Evolutionary conservation across 768 basidiomycete genomes (phyloP).

Genomic region (Leccinum broughii): DNA sequence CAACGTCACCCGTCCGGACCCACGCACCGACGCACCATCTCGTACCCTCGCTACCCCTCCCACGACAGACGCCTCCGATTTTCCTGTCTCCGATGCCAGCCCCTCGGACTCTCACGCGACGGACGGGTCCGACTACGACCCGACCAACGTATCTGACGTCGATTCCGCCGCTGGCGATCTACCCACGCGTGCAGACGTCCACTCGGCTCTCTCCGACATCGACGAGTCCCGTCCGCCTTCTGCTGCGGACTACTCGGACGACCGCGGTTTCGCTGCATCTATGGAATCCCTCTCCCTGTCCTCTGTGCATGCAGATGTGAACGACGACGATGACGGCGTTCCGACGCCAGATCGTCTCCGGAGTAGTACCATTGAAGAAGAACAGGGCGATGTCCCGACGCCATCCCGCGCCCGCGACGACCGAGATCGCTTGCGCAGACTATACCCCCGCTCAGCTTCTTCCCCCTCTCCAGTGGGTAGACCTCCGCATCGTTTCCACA

Average conservation of each 20-base stretch:
- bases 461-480: constrained; percentile 56
- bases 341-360: constrained; percentile 5
- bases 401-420: constrained; percentile 22
- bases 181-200: constrained; percentile 5
- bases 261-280: constrained; percentile 34
- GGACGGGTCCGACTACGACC: constrained; percentile 16
- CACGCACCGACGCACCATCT: constrained; percentile 26
- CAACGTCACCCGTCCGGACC: constrained; percentile 64
- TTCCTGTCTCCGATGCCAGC: constrained; percentile 45
- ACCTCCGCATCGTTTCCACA: constrained; percentile 27
- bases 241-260: constrained; percentile 34
- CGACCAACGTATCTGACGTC: constrained; percentile 25
- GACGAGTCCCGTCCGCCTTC: constrained; percentile 30
- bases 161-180: constrained; percentile 20
- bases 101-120: constrained; percentile 40
- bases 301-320: constrained; percentile 21
- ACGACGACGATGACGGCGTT: constrained; percentile 7
- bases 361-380: background rate
- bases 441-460: constrained; percentile 44
- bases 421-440: constrained; percentile 31
- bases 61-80: constrained; percentile 63
- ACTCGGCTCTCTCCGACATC: constrained; percentile 25
- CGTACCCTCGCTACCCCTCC: constrained; percentile 68
- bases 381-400: constrained; percentile 5
- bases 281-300: constrained; percentile 38